Evolutionary conservation across 306 rosid genomes (phyloP).

Genomic region (Rubus idaeus): DNA sequence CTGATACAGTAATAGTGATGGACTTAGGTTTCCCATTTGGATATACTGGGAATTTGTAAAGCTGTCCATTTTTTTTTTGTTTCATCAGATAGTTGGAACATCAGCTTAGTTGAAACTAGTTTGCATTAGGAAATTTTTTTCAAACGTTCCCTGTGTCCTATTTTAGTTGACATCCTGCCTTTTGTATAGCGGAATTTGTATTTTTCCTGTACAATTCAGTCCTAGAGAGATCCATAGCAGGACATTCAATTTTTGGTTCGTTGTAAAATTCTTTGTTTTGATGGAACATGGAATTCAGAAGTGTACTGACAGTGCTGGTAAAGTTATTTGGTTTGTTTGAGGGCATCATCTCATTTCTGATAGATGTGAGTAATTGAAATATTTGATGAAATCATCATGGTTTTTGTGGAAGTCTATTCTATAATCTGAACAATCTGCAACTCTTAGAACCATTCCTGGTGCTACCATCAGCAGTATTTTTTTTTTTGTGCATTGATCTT

Average conservation of each 20-base stretch:
- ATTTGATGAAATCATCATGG: background rate
- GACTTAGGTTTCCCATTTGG: constrained; percentile 21
- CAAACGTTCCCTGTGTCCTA: background rate
- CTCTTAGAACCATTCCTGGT: background rate
- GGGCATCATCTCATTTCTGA: background rate
- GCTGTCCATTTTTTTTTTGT: constrained; percentile 20
- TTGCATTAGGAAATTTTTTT: constrained; percentile 28
- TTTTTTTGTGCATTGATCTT: too few relatives aligned
- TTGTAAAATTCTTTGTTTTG: constrained; percentile 3
- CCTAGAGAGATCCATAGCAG: constrained; percentile 10
- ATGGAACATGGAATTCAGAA: background rate
- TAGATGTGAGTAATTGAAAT: background rate
- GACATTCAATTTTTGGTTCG: background rate
- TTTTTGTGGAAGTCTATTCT: background rate
- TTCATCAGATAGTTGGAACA: constrained; percentile 6
- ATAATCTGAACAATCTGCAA: background rate
- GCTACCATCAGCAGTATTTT: too few relatives aligned
- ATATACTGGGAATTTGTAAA: constrained; percentile 39
- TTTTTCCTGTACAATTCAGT: constrained; percentile 27
- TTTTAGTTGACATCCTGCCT: constrained; percentile 24
- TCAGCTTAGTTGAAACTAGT: constrained; percentile 19
- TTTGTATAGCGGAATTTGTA: constrained; percentile 53
- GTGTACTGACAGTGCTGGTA: background rate
- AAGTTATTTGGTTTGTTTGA: background rate
- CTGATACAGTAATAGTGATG: constrained; percentile 17